Conservation (phyloP, 148 eudicot species). For the Salicornia ramosissima region DNA sequence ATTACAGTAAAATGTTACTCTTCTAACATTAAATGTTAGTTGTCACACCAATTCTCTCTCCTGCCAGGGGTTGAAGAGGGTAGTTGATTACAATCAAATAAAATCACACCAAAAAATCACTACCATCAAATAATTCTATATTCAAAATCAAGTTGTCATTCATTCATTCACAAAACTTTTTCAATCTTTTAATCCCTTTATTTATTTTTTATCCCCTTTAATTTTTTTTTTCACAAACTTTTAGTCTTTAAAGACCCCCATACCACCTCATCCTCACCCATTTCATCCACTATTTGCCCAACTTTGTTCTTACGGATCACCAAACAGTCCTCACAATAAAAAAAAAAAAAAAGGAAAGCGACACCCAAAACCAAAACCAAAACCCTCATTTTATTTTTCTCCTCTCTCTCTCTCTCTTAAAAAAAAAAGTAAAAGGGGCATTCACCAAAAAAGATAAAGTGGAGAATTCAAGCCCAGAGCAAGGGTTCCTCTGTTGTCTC, state of each 20-base stretch:
- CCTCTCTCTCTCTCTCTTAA: neutral
- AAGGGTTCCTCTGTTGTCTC: conserved; percentile 17
- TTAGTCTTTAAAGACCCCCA: conserved; percentile 10
- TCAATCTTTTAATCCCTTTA: neutral
- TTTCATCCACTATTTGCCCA: conserved; percentile 1
- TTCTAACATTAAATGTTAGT: no score
- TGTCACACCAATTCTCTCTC: neutral
- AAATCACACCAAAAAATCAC: neutral
- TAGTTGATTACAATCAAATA: conserved; percentile 11
- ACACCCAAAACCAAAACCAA: neutral
- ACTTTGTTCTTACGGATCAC: conserved; percentile 17
- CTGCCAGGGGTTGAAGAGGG: conserved; percentile 1
- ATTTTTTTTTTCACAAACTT: neutral
- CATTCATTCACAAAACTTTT: conserved; percentile 9
- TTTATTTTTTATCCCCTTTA: neutral
- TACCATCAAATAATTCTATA: neutral
- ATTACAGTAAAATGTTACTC: no score
- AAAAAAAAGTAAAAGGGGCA: neutral
- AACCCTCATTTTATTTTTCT: conserved; percentile 3
- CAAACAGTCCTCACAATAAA: neutral
- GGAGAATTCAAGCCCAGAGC: conserved; percentile 23
- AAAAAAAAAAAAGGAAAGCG: neutral
- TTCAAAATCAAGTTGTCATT: conserved; percentile 13
- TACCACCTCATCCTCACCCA: neutral
- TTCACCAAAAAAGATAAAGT: conserved; percentile 16